Evolutionary conservation across 371 early-diverging fungal species (phyloP).

Genomic region (Sporodiniella umbellata): DNA sequence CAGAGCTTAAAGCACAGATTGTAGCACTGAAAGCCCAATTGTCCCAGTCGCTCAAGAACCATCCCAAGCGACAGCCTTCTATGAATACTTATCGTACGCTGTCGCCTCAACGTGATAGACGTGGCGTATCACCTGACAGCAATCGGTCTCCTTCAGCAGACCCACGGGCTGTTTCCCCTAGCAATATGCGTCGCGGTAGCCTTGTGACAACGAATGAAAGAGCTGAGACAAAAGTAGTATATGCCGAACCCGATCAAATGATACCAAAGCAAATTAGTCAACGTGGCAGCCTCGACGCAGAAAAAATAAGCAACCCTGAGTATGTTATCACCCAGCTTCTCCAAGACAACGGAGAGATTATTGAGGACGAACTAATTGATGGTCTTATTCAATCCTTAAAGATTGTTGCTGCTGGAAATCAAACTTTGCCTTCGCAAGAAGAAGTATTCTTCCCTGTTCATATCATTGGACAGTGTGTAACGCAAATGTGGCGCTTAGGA

Average conservation of each 20-base stretch:
- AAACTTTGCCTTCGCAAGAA: constrained; percentile 72
- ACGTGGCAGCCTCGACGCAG: constrained; percentile 27
- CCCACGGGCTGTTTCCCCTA: constrained; percentile 40
- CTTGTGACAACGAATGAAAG: constrained; percentile 12
- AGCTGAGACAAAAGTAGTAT: constrained; percentile 20
- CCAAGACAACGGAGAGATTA: constrained; percentile 27
- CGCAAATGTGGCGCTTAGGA: constrained; percentile 87
- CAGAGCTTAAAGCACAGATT: constrained; percentile 51
- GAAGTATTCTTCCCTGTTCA: constrained; percentile 95
- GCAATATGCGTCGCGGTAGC: constrained; percentile 34
- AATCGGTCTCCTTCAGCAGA: constrained; percentile 23
- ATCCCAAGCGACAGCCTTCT: constrained; percentile 43
- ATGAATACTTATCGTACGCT: constrained; percentile 32
- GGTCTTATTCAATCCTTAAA: constrained; percentile 84
- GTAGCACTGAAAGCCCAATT: constrained; percentile 52
- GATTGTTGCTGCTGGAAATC: constrained; percentile 85
- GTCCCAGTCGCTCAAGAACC: constrained; percentile 34
- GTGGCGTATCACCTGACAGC: constrained; percentile 35
- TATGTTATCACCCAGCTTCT: constrained; percentile 34
- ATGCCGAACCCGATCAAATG: constrained; percentile 39
- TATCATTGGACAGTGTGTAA: constrained; percentile 80
- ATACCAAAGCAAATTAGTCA: constrained; percentile 44
- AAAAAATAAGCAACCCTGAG: constrained; percentile 43
- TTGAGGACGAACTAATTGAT: constrained; percentile 86
- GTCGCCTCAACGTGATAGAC: constrained; percentile 36